Evolutionary conservation across 768 basidiomycete species (phyloP), one percentile per base, ranked within the genome.

Genomic region (Polyporus arcularius): DNA sequence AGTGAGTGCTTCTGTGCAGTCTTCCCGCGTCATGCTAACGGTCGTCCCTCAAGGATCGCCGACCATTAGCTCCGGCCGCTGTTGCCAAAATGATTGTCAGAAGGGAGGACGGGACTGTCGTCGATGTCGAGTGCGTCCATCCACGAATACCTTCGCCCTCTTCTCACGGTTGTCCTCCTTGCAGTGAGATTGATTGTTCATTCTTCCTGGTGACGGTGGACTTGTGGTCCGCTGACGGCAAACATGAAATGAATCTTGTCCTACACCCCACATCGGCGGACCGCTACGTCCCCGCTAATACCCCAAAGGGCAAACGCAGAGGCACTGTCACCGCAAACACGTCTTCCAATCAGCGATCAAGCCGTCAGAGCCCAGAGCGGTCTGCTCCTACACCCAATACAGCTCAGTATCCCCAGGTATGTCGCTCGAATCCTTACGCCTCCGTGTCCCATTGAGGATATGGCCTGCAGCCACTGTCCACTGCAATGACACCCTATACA

Each of bases 161-260:
- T 55, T 47, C 59, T 65, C 57, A 64, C 43, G 47, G 21, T 26
- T 42, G 15, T 14, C 32, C 18, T 26, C 18, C 40, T 38, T 40
- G 32, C 60, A 96, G 95, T 64, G 88, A 92, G 49, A 80, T 96
- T 52, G 90, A 96, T 72, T 86, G 82, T 62, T 90, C 91, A 1
- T 96, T 94, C 75, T 92, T 98, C 72, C 74, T 97, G 45, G 89
- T 94, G 30, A 91, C 92, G 16, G 93, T 93, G n/a, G 95, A 97
- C 75, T 77, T 98, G 2, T 96, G 94, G 91, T 92, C 92, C 0
- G 81, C 80, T 46, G 93, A 95, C 66, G 89, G 86, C 14, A 85
- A 81, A 64, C 82, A 87, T 32, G 92, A 96, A 70, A 89, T 89
- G 78, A 96, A 96, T 72, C 84, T 96, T 15, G 92, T 97, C 45